These are phyloP conservation scores for Retiboletus flavoniger DNA, from an alignment of 1,284 basidiomycete genomes.

Conservation along the genomic window DNA sequence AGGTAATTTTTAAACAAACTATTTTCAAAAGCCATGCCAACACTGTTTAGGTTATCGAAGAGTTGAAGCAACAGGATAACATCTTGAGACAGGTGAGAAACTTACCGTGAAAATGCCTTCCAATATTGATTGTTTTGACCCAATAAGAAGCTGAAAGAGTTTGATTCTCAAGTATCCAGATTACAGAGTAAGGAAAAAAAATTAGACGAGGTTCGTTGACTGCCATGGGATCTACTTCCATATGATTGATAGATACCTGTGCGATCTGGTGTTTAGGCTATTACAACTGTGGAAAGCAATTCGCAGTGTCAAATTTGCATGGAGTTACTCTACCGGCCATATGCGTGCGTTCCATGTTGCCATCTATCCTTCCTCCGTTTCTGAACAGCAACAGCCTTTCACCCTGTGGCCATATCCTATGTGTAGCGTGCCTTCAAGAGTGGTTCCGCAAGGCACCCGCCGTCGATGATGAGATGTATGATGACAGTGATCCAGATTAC, in stretches of 20 bases:
- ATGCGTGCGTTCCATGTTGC: constrained; percentile 48
- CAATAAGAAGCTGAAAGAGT: constrained; percentile 49
- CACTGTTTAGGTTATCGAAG: constrained; percentile 29
- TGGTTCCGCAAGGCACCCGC: constrained; percentile 71
- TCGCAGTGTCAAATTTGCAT: constrained; percentile 75
- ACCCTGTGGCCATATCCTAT: constrained; percentile 72
- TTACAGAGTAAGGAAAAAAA: constrained; percentile 49
- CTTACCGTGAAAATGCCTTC: not conserved
- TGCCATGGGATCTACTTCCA: not conserved
- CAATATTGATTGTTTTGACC: not conserved
- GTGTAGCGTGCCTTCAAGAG: constrained; percentile 64
- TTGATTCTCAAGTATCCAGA: constrained; percentile 45
- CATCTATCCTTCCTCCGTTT: not conserved
- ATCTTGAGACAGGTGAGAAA: constrained; percentile 20
- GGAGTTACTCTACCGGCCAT: constrained; percentile 62
- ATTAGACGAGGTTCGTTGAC: constrained; percentile 51
- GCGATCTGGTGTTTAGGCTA: constrained; percentile 38
- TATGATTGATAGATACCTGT: not conserved
- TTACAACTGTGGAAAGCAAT: constrained; percentile 54
- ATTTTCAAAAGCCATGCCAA: not conserved
- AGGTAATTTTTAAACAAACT: constrained; percentile 40
- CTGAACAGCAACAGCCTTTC: constrained; percentile 47
- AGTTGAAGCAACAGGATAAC: constrained; percentile 29
- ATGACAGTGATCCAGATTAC: constrained; percentile 50
- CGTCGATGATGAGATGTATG: constrained; percentile 51